phyloP scores from a whole-genome alignment of 139 green algal species.

The Nannochloris sp. region DNA sequence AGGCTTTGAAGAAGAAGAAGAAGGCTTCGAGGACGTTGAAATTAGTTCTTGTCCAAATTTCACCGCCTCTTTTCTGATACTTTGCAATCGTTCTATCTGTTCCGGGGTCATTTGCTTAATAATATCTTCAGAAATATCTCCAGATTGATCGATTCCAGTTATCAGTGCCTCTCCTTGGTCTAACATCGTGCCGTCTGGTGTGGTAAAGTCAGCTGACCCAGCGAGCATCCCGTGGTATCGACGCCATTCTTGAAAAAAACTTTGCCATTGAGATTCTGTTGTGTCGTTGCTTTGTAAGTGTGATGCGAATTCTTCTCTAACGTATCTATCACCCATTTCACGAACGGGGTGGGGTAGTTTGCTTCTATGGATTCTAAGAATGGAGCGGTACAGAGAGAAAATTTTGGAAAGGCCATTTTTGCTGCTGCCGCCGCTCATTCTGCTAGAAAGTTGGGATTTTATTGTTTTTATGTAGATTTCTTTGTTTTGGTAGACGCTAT shows the following conservation, averaged over 20 bases:
- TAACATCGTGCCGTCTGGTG: too few relatives aligned
- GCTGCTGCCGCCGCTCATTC: not conserved
- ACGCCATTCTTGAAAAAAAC: conserved; percentile 62
- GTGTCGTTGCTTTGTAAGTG: conserved; percentile 48
- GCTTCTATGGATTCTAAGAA: conserved; percentile 56
- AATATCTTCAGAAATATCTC: not conserved
- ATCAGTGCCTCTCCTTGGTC: too few relatives aligned
- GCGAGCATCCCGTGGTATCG: too few relatives aligned
- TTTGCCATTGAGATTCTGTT: conserved; percentile 53
- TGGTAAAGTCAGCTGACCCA: too few relatives aligned
- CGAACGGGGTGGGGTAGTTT: conserved; percentile 59
- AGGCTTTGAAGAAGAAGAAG: too few relatives aligned
- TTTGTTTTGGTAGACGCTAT: too few relatives aligned
- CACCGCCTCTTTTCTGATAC: not conserved
- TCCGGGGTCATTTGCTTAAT: not conserved
- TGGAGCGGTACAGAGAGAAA: conserved; percentile 45
- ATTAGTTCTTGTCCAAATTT: not conserved
- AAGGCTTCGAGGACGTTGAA: too few relatives aligned
- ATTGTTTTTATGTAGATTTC: too few relatives aligned
- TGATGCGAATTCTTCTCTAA: conserved; percentile 49
- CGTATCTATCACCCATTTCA: conserved; percentile 59
- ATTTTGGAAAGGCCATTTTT: not conserved
- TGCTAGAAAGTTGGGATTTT: too few relatives aligned
- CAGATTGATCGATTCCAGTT: not conserved
- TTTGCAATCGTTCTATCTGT: not conserved